Percentiles rank a stretch among this genome's conserved stretches.
phyloP scores from a whole-genome alignment of 495 filamentous ascomycete species.

The Friedmanniomyces endolithicus region DNA sequence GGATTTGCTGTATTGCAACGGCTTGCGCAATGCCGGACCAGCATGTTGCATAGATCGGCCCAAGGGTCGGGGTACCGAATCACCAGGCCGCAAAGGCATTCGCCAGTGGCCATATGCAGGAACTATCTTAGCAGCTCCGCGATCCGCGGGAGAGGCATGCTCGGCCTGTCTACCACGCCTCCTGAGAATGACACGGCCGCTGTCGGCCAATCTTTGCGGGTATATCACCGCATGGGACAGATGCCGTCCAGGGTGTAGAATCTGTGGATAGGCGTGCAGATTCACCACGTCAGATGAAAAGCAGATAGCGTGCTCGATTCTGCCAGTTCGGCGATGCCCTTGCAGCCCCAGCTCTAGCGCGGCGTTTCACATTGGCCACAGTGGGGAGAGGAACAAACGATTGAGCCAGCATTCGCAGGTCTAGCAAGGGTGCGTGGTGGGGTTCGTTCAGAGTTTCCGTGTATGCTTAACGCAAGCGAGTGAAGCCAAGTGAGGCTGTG shows the following conservation, averaged over 20 bases:
- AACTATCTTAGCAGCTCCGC: slow-evolving; percentile 14
- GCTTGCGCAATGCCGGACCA: slow-evolving; percentile 5
- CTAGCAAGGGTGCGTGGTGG: background rate
- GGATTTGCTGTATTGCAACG: background rate
- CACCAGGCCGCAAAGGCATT: slow-evolving; percentile 7
- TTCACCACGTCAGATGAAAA: background rate
- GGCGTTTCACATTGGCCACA: slow-evolving; percentile 20
- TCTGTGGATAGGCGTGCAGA: no score
- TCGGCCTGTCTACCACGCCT: background rate
- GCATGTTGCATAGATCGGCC: slow-evolving; percentile 12
- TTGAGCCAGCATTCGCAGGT: background rate
- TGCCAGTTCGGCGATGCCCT: background rate
- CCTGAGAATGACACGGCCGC: background rate
- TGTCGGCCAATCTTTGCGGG: background rate
- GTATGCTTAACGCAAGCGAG: slow-evolving; percentile 14
- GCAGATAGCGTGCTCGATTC: background rate
- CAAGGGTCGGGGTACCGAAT: background rate
- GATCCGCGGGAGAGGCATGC: background rate
- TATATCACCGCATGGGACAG: background rate
- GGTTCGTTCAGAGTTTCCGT: slow-evolving; percentile 8
- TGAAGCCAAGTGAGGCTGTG: slow-evolving; percentile 16
- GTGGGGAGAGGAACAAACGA: slow-evolving; percentile 1
- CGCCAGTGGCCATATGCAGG: slow-evolving; percentile 9
- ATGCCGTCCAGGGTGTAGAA: no score
- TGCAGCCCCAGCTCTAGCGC: background rate